Evolutionary conservation across 169 alveolate genomes (phyloP).

Genomic region (Eimeria tenella): DNA sequence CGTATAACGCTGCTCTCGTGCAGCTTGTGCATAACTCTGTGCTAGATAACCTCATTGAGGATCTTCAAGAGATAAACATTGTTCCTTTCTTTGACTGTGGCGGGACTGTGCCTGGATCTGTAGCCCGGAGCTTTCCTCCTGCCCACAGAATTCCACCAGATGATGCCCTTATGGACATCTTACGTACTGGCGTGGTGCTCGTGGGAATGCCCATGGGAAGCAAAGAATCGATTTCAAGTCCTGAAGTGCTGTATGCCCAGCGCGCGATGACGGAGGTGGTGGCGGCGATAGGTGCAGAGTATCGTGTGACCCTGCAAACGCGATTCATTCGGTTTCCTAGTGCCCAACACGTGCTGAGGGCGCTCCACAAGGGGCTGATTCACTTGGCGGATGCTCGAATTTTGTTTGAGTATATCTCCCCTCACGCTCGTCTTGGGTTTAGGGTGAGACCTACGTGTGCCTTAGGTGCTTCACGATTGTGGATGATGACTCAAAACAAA

Average conservation of each 20-base stretch:
- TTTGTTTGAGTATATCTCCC: not conserved
- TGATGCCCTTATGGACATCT: constrained; percentile 10
- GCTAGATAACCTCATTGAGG: constrained; percentile 17
- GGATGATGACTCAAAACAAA: constrained; percentile 48
- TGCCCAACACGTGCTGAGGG: constrained; percentile 5
- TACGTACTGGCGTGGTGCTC: constrained; percentile 14
- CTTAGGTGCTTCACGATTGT: constrained; percentile 25
- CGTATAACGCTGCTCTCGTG: constrained; percentile 46
- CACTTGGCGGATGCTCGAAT: constrained; percentile 46
- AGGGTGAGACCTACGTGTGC: constrained; percentile 53
- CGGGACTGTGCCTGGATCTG: constrained; percentile 49
- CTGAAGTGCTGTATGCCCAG: constrained; percentile 27
- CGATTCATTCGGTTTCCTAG: constrained; percentile 22
- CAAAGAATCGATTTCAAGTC: not conserved
- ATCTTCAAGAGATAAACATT: constrained; percentile 22
- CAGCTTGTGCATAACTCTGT: not conserved
- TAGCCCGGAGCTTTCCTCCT: constrained; percentile 13
- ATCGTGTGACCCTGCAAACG: not conserved
- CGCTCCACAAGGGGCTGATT: constrained; percentile 22
- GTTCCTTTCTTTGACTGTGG: constrained; percentile 54
- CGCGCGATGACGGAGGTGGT: constrained; percentile 27
- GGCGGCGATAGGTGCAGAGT: not conserved
- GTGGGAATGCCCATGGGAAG: constrained; percentile 9
- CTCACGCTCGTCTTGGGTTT: not conserved
- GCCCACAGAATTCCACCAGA: not conserved